Evolutionary conservation across 345 rosid genomes (phyloP).

Genomic region (Lumnitzera littorea): DNA sequence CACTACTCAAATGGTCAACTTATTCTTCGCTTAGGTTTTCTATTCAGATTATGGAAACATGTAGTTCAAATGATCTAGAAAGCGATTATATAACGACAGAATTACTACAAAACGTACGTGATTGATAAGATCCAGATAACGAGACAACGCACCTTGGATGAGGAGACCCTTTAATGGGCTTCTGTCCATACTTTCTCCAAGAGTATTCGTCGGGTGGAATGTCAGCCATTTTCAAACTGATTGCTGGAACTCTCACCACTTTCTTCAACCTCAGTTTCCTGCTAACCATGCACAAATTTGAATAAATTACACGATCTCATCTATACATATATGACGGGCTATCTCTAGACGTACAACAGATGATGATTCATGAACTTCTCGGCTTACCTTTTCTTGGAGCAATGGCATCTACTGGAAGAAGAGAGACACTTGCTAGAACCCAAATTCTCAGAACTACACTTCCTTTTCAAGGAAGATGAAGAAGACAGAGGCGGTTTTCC

Average conservation of each 20-base stretch:
- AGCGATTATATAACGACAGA: too few species aligned
- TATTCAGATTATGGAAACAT: too few species aligned
- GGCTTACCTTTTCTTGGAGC: slow-evolving; percentile 78
- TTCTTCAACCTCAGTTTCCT: slow-evolving; percentile 70
- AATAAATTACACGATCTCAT: too few species aligned
- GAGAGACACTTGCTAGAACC: slow-evolving; percentile 56
- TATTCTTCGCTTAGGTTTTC: too few species aligned
- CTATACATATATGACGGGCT: too few species aligned
- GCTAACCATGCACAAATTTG: background rate
- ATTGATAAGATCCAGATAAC: background rate
- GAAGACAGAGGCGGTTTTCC: slow-evolving; percentile 62
- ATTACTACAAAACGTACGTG: too few species aligned
- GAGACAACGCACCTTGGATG: slow-evolving; percentile 60
- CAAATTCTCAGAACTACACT: slow-evolving; percentile 63
- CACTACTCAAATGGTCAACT: too few species aligned
- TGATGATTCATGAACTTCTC: background rate
- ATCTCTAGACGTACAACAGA: too few species aligned
- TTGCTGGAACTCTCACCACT: slow-evolving; percentile 79
- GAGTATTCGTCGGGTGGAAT: slow-evolving; percentile 95
- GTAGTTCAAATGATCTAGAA: too few species aligned
- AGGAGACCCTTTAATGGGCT: slow-evolving; percentile 98
- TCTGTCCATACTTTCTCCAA: slow-evolving; percentile 97
- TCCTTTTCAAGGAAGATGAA: slow-evolving; percentile 50
- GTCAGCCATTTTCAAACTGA: slow-evolving; percentile 83
- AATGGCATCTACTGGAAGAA: slow-evolving; percentile 77